Evolutionary conservation across 495 filamentous ascomycete species (phyloP).

Genomic region (Niebla homalea): DNA sequence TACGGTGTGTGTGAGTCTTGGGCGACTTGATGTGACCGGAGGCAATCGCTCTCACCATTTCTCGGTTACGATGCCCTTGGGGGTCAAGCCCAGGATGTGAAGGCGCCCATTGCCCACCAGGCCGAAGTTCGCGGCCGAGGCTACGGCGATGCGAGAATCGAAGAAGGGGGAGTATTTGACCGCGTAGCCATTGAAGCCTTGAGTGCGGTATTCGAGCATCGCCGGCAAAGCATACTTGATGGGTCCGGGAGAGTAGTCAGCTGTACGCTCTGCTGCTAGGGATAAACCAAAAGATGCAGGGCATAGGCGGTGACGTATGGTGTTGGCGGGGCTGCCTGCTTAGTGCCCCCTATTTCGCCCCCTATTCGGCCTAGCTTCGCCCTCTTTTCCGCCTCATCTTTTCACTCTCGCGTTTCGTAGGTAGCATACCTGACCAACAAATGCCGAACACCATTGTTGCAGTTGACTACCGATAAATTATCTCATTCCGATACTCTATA

Average conservation of each 20-base stretch:
- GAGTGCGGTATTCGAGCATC: slow-evolving; percentile 89
- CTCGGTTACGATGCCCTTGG: slow-evolving; percentile 67
- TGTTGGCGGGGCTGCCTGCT: background rate
- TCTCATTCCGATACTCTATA: too few relatives aligned
- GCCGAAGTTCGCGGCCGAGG: slow-evolving; percentile 80
- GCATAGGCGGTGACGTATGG: background rate
- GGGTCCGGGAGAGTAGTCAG: background rate
- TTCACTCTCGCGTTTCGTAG: too few relatives aligned
- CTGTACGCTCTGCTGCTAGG: background rate
- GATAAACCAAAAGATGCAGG: too few relatives aligned
- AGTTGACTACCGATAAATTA: too few relatives aligned
- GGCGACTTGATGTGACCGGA: too few relatives aligned
- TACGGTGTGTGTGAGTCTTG: slow-evolving; percentile 2
- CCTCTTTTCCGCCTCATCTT: too few relatives aligned
- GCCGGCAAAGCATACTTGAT: slow-evolving; percentile 2
- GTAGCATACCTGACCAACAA: too few relatives aligned
- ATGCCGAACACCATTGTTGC: too few relatives aligned
- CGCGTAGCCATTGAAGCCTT: slow-evolving; percentile 86
- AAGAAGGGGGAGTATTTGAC: slow-evolving; percentile 98
- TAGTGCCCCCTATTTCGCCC: background rate
- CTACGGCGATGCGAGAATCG: slow-evolving; percentile 82
- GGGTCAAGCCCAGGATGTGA: slow-evolving; percentile 65
- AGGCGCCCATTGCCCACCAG: slow-evolving; percentile 91
- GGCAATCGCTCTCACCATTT: slow-evolving; percentile 40
- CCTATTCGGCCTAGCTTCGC: too few relatives aligned